These are phyloP conservation scores for Escallonia rubra DNA, from an alignment of 129 eudicot genomes.

Conservation along the genomic window DNA sequence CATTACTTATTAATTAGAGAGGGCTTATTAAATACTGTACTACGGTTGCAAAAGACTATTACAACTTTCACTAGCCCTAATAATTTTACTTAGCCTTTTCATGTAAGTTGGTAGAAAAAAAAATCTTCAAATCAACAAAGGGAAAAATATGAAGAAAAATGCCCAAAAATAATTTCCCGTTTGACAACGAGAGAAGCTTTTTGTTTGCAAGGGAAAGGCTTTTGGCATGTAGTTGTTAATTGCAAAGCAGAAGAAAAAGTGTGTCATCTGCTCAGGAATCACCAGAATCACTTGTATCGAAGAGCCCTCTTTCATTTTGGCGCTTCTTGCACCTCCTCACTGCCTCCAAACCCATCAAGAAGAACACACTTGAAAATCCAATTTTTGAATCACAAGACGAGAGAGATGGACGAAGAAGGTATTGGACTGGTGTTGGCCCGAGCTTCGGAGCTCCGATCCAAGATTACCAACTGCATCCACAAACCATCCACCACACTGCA, in stretches of 20 bases:
- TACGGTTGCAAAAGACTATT: no score
- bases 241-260: not conserved
- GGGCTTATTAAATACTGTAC: no score
- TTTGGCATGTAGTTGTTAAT: slow-evolving; percentile 3
- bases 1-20: no score
- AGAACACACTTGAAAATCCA: not conserved
- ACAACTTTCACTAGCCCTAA: no score
- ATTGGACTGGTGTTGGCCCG: slow-evolving; percentile 63
- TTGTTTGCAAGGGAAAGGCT: slow-evolving; percentile 2
- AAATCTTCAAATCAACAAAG: not conserved
- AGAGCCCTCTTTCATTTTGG: slow-evolving; percentile 23
- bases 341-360: not conserved
- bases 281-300: slow-evolving; percentile 9
- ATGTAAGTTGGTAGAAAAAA: no score
- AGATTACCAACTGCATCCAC: slow-evolving; percentile 62
- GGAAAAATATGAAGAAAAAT: not conserved
- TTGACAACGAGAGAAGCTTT: not conserved
- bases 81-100: no score
- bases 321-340: slow-evolving; percentile 5
- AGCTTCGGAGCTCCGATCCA: slow-evolving; percentile 74
- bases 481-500: slow-evolving; percentile 22
- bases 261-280: slow-evolving; percentile 5
- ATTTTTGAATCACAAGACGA: not conserved
- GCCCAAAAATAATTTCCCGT: no score
- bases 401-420: slow-evolving; percentile 62